Evolutionary conservation across 2,329 filamentous ascomycete genomes (phyloP).

Genomic region (Chrysoporthe cubensis): DNA sequence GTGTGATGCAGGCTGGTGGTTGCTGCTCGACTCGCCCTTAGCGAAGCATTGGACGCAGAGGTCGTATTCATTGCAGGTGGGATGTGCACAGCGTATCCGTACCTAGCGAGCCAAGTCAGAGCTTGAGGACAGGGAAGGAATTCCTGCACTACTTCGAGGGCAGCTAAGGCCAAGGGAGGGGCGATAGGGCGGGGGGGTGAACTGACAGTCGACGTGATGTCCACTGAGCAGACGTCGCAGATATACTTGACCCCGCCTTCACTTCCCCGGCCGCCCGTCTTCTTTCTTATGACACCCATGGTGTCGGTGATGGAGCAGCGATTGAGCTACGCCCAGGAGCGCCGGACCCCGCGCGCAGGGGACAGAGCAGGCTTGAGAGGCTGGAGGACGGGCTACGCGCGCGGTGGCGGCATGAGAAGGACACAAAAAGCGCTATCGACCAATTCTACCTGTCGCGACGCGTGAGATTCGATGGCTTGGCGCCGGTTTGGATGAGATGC

Average conservation of each 20-base stretch:
- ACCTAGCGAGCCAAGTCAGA: slow-evolving; percentile 59
- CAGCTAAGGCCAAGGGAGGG: slow-evolving; percentile 10
- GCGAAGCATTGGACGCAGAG: slow-evolving; percentile 95
- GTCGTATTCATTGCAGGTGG: slow-evolving; percentile 89
- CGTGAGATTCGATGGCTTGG: neutral
- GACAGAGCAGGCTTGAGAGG: neutral
- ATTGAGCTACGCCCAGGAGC: neutral
- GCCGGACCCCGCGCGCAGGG: neutral
- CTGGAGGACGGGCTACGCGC: neutral
- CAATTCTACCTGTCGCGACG: neutral
- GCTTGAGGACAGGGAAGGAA: neutral
- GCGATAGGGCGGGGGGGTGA: slow-evolving; percentile 22
- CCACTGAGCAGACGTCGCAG: slow-evolving; percentile 94
- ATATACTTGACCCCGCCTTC: slow-evolving; percentile 94
- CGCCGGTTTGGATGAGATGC: neutral
- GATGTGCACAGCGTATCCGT: slow-evolving; percentile 87
- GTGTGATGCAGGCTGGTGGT: slow-evolving; percentile 86
- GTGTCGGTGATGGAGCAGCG: slow-evolving; percentile 14
- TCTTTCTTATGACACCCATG: slow-evolving; percentile 97
- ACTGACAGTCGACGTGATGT: slow-evolving; percentile 94
- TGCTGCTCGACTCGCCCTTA: slow-evolving; percentile 76
- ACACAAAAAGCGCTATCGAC: neutral
- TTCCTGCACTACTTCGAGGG: slow-evolving; percentile 6
- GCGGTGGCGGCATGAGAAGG: neutral
- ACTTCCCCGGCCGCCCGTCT: slow-evolving; percentile 81